Conservation (phyloP, 129 eudicot genomes). For the Artemisia tridentata region DNA sequence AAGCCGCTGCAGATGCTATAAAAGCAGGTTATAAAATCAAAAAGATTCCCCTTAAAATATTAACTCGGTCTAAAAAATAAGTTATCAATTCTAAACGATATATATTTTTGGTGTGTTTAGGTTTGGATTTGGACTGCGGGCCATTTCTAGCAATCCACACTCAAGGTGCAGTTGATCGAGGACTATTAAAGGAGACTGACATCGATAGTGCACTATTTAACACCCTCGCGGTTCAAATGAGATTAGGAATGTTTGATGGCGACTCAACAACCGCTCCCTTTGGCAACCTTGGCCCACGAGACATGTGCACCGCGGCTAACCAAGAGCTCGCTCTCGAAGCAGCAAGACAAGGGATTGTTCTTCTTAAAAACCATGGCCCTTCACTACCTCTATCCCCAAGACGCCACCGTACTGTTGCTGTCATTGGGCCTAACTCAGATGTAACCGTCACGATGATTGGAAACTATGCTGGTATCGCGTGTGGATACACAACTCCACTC, state of each 20-base stretch:
- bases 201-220: constrained; percentile 53
- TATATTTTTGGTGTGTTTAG: constrained; percentile 24
- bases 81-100: background rate
- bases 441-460: constrained; percentile 87
- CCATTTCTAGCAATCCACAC: constrained; percentile 65
- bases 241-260: constrained; percentile 92
- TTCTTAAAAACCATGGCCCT: constrained; percentile 67
- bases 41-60: background rate
- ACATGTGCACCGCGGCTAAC: constrained; percentile 71
- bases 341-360: constrained; percentile 89
- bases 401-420: constrained; percentile 67
- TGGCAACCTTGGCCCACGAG: constrained; percentile 69
- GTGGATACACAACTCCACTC: constrained; percentile 72
- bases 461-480: constrained; percentile 89
- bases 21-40: constrained; percentile 61
- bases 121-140: constrained; percentile 96
- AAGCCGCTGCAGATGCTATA: constrained; percentile 83
- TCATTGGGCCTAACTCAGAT: constrained; percentile 87
- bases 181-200: constrained; percentile 57
- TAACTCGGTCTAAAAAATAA: background rate
- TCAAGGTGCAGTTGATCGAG: constrained; percentile 56
- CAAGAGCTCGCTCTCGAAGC: constrained; percentile 82
- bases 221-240: constrained; percentile 74
- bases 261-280: constrained; percentile 60
- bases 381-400: constrained; percentile 64